Conservation (phyloP, 73 alveolate genomes). For the Paramecium primaurelia region DNA sequence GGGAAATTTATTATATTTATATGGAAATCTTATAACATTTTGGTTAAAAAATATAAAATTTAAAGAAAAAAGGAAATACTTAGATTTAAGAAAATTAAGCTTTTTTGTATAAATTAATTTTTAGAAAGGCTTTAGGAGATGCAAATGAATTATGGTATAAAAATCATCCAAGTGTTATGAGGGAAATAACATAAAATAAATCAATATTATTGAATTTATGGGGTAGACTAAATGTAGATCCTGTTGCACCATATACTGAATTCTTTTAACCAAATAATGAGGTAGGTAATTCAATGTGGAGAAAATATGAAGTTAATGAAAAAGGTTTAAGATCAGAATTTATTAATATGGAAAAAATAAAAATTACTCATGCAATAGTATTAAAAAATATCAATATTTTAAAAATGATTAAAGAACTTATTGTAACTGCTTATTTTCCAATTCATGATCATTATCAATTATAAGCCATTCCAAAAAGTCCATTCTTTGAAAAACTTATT, state of each 20-base stretch:
- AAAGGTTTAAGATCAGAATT: slow-evolving; percentile 42
- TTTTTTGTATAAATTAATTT: slow-evolving; percentile 38
- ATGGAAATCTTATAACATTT: not conserved
- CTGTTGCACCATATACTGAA: slow-evolving; percentile 49
- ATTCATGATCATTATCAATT: slow-evolving; percentile 53
- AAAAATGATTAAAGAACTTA: not conserved
- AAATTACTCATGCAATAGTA: slow-evolving; percentile 48
- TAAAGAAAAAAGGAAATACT: not conserved
- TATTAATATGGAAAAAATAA: slow-evolving; percentile 55
- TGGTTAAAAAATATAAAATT: not conserved
- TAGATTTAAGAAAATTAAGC: slow-evolving; percentile 47
- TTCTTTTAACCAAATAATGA: slow-evolving; percentile 29
- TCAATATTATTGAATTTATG: not conserved
- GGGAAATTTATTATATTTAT: slow-evolving; percentile 51
- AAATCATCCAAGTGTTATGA: not conserved
- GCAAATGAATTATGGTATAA: slow-evolving; percentile 42
- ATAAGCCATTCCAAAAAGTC: not conserved
- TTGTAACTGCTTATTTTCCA: not conserved
- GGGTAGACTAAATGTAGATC: slow-evolving; percentile 32
- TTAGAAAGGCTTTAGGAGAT: slow-evolving; percentile 48
- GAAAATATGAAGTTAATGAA: slow-evolving; percentile 56
- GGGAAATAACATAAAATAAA: not conserved
- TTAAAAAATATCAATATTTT: slow-evolving; percentile 30
- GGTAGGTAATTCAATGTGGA: slow-evolving; percentile 51
- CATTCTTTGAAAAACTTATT: slow-evolving; percentile 18